A percentile compares a stretch with the other conserved stretches of the same genome.
These are phyloP conservation scores for Aaosphaeria arxii DNA, from an alignment of 2,329 filamentous ascomycete genomes.

Conservation along the genomic window DNA sequence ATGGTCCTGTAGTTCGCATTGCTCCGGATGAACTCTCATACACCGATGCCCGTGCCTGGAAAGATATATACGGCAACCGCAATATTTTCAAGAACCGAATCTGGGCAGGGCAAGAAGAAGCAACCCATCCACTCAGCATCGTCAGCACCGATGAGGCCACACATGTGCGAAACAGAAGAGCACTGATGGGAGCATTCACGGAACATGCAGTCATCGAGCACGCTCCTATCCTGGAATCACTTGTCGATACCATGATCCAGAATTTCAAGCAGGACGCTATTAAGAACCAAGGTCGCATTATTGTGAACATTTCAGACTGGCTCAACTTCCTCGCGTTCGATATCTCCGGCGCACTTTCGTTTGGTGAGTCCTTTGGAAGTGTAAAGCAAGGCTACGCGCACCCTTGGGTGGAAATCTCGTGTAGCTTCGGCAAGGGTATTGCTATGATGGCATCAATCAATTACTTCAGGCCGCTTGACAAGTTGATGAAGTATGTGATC, in stretches of 20 bases:
- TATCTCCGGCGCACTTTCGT: constrained; percentile 44
- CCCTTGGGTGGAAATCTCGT: constrained; percentile 23
- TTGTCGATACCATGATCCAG: constrained; percentile 35
- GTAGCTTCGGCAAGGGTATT: constrained; percentile 21
- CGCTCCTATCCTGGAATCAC: constrained; percentile 33
- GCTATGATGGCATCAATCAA: constrained; percentile 16
- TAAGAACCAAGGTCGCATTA: neutral
- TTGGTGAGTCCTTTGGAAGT: constrained; percentile 45
- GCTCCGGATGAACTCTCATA: constrained; percentile 49
- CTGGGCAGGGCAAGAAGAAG: constrained; percentile 9
- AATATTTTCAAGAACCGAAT: constrained; percentile 9
- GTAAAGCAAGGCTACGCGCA: constrained; percentile 26
- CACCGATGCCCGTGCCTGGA: constrained; percentile 38
- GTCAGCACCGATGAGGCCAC: constrained; percentile 10
- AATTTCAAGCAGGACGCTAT: constrained; percentile 21
- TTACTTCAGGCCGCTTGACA: constrained; percentile 17
- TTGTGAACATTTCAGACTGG: constrained; percentile 7
- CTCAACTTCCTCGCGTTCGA: constrained; percentile 4
- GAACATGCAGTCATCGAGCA: constrained; percentile 41
- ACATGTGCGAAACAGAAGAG: constrained; percentile 25
- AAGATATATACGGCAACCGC: constrained; percentile 37
- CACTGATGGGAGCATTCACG: constrained; percentile 42
- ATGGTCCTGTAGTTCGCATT: constrained; percentile 47
- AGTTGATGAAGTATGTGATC: constrained; percentile 9
- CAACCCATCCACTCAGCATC: constrained; percentile 8